Conservation (phyloP, 2,329 filamentous ascomycete species). For the Colletotrichum cuscutae region DNA sequence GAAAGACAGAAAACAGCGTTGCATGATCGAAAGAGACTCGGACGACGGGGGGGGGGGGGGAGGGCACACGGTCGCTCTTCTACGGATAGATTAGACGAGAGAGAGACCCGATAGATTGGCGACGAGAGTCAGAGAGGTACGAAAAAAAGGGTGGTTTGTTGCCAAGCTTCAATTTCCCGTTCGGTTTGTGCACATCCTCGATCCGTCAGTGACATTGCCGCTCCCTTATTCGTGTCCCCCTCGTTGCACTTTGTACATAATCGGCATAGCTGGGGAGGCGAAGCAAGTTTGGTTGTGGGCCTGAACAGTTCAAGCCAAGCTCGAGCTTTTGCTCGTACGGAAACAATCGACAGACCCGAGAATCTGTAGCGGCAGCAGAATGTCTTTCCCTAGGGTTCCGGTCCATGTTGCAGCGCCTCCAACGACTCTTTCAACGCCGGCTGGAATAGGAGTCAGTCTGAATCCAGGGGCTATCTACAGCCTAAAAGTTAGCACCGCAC, state of each 20-base stretch:
- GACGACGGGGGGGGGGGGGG: neutral
- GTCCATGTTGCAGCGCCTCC: neutral
- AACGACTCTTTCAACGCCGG: neutral
- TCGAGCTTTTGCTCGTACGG: neutral
- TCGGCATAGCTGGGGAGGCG: constrained; percentile 11
- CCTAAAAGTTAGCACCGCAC: too few relatives aligned
- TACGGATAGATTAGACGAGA: neutral
- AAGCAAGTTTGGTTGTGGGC: constrained; percentile 20
- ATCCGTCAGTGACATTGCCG: neutral
- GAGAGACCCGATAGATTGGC: neutral
- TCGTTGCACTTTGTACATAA: constrained; percentile 11
- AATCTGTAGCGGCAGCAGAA: neutral
- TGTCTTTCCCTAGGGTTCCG: neutral
- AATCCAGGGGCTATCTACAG: neutral
- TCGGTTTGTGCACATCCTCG: neutral
- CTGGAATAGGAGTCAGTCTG: neutral
- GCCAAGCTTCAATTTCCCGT: neutral
- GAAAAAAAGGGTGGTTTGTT: neutral
- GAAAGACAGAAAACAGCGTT: neutral
- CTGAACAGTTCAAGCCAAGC: constrained; percentile 8
- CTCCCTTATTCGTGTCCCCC: constrained; percentile 15
- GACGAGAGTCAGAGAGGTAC: neutral
- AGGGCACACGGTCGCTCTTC: neutral
- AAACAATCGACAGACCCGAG: neutral
- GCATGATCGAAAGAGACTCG: neutral